Conservation (phyloP, 768 basidiomycete species). For the Suillus subaureus region DNA sequence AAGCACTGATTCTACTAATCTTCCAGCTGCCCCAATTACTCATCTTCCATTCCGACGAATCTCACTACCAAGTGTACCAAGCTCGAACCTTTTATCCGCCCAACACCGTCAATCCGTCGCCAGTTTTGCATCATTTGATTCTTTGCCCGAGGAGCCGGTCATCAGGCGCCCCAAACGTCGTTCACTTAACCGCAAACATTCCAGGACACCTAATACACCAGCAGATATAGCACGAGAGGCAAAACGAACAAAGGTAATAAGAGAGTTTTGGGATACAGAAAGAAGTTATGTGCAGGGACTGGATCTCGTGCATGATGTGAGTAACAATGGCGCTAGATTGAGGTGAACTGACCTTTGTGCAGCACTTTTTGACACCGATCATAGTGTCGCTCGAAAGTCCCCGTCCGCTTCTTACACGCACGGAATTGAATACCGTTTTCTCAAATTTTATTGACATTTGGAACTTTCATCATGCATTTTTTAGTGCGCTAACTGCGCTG, state of each 20-base stretch:
- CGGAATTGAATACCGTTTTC: slow-evolving; percentile 73
- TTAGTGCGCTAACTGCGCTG: slow-evolving; percentile 56
- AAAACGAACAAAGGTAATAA: slow-evolving; percentile 71
- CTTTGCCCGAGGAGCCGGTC: slow-evolving; percentile 54
- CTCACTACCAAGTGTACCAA: slow-evolving; percentile 57
- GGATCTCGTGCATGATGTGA: slow-evolving; percentile 78
- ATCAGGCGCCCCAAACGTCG: slow-evolving; percentile 37
- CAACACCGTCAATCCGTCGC: slow-evolving; percentile 63
- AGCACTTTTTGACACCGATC: slow-evolving; percentile 86
- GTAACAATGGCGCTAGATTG: slow-evolving; percentile 26
- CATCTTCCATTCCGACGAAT: slow-evolving; percentile 67
- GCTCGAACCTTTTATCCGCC: slow-evolving; percentile 43
- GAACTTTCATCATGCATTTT: slow-evolving; percentile 83
- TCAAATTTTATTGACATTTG: slow-evolving; percentile 91
- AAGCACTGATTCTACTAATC: slow-evolving; percentile 28
- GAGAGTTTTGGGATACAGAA: slow-evolving; percentile 83
- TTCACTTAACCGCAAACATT: slow-evolving; percentile 29
- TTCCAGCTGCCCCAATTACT: slow-evolving; percentile 40
- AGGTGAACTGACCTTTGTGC: slow-evolving; percentile 14
- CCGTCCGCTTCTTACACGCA: slow-evolving; percentile 67
- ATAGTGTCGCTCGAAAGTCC: slow-evolving; percentile 71
- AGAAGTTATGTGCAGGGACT: slow-evolving; percentile 79
- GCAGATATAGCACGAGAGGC: slow-evolving; percentile 49
- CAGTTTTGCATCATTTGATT: slow-evolving; percentile 76
- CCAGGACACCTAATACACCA: slow-evolving; percentile 25